Evolutionary conservation across 495 filamentous ascomycete genomes (phyloP).

Genomic region (Hapsidospora chrysogenum): DNA sequence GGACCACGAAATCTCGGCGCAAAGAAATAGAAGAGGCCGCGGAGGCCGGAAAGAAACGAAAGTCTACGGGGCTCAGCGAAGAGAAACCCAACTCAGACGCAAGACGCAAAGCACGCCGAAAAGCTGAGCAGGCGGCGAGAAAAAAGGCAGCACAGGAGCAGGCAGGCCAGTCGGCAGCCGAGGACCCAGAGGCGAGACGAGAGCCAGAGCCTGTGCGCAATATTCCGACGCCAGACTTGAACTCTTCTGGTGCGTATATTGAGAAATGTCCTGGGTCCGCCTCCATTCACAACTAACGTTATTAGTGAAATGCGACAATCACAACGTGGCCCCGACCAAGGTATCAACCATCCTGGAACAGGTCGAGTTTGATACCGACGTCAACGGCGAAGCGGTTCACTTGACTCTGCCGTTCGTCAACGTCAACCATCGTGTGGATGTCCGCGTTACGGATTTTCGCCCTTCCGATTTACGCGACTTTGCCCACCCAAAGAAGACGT

Average conservation of each 20-base stretch:
- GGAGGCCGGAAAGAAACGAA: conserved; percentile 12
- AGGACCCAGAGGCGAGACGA: too few relatives aligned
- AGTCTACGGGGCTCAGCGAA: too few relatives aligned
- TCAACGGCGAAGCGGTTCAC: conserved; percentile 18
- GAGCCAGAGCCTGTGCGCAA: too few relatives aligned
- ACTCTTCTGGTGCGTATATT: too few relatives aligned
- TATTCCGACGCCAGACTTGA: background rate
- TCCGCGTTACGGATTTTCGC: conserved; percentile 69
- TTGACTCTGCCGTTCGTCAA: conserved; percentile 51
- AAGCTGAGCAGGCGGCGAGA: too few relatives aligned
- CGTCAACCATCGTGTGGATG: conserved; percentile 45
- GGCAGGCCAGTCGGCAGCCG: too few relatives aligned
- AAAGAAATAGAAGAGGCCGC: conserved; percentile 12
- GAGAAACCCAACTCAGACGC: too few relatives aligned
- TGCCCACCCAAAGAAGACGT: conserved; percentile 28
- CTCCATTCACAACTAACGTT: background rate
- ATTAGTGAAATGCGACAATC: conserved; percentile 26
- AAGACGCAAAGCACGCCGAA: too few relatives aligned
- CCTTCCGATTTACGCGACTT: conserved; percentile 63
- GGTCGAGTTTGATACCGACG: conserved; percentile 16
- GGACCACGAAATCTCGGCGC: conserved; percentile 30
- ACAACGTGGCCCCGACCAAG: conserved; percentile 21
- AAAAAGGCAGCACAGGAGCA: too few relatives aligned
- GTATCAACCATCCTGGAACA: conserved; percentile 34
- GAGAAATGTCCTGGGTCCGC: too few relatives aligned